Base-by-base conservation (phyloP, 2,329 filamentous ascomycete genomes). In the Bipolaris bicolor region DNA sequence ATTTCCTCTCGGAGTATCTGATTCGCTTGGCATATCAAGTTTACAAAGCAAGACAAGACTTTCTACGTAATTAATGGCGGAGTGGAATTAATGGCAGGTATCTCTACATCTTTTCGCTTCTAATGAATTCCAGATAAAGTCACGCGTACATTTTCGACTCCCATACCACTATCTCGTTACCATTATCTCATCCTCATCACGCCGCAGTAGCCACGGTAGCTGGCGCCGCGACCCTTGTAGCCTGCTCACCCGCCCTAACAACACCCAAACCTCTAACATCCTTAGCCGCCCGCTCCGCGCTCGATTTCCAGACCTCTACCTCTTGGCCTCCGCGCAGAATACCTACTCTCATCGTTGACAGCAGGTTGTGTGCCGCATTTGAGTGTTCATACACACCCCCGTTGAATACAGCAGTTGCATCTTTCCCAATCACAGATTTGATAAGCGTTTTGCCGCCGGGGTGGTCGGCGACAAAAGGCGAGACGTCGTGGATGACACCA, bases 151-250 rank as follows among this genome's bases (percentile, higher is more conserved):
- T 5, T 31, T 9, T 31, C 29, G 13, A 31, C 29, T 13, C 2
- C 16, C 4, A 6, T 5, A 20, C 43, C 26, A 3, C n/a, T 31
- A n/a, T 31, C 16, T 20, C 7, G 13, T 33, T 13, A 46, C 31
- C 5, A 7, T 20, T 5, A 22, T 20, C 43, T 15, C 26, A 22
- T 33, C 5, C 16, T 33, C 16, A 15, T 46, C 16, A 92, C 68
- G 92, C 92, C 62, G 92, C 91, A 77, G 91, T 90, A 58, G 92
- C 92, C 64, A 87, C 92, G 59, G 88, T 86, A 52, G 90, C 85
- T 26, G 92, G 90, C 75, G 90, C 86, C 15, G 85, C 80, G 46
- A 94, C 85, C 77, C 90, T 90, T 61, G 92, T 96, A 56, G 90
- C 85, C 80, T 96, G 92, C 64, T 86, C 82, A 46, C 91, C 92